These are phyloP conservation scores for Barnettozyma sucrosica DNA, from an alignment of 805 yeast genomes.

Conservation along the genomic window DNA sequence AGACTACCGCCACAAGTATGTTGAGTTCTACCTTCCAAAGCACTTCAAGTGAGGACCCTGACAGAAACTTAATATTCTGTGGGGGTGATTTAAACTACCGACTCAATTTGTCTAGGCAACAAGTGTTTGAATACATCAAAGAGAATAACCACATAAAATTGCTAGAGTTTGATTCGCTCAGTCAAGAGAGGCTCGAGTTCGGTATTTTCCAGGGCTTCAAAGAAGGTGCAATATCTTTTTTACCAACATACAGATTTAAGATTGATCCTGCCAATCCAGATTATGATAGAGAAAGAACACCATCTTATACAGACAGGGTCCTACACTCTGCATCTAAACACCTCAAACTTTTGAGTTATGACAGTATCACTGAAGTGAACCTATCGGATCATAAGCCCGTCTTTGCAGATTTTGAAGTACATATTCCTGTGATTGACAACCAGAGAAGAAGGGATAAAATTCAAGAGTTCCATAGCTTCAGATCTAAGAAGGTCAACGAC, in stretches of 20 bases:
- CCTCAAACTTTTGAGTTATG: slow-evolving; percentile 21
- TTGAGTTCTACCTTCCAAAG: not conserved
- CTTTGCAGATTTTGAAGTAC: slow-evolving; percentile 29
- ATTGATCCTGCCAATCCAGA: slow-evolving; percentile 15
- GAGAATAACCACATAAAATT: slow-evolving; percentile 30
- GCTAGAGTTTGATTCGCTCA: slow-evolving; percentile 39
- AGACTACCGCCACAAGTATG: not conserved
- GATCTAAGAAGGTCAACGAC: slow-evolving; percentile 40
- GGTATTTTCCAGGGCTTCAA: slow-evolving; percentile 31
- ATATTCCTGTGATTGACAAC: slow-evolving; percentile 32
- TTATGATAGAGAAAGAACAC: slow-evolving; percentile 35
- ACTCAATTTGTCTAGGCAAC: slow-evolving; percentile 26
- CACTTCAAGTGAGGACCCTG: slow-evolving; percentile 1
- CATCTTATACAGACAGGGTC: slow-evolving; percentile 58
- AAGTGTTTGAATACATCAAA: slow-evolving; percentile 26
- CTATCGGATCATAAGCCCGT: slow-evolving; percentile 58
- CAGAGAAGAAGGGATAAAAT: slow-evolving; percentile 31
- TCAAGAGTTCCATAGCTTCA: slow-evolving; percentile 32
- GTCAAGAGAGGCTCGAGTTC: slow-evolving; percentile 30
- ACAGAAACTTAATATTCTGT: slow-evolving; percentile 27
- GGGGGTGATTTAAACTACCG: slow-evolving; percentile 56
- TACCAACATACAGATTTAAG: slow-evolving; percentile 49
- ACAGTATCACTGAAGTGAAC: slow-evolving; percentile 18
- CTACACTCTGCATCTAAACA: slow-evolving; percentile 33
- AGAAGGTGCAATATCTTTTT: slow-evolving; percentile 42